Evolutionary conservation across 345 rosid genomes (phyloP).

Genomic region (Ceriops tagal): DNA sequence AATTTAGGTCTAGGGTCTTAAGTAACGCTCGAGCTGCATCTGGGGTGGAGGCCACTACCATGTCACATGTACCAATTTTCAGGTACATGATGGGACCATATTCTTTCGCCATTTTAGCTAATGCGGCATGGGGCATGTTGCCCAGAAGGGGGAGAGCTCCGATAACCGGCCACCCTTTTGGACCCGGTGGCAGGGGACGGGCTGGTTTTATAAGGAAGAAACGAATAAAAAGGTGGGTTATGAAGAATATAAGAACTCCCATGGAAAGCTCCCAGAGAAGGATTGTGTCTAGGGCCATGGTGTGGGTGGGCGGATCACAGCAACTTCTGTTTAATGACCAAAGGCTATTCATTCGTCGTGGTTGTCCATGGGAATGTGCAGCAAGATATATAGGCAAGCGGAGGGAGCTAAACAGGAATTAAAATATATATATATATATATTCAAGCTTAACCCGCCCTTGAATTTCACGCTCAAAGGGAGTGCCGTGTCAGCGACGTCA

Average conservation of each 20-base stretch:
- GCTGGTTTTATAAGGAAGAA: conserved; percentile 3
- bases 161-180: conserved; percentile 52
- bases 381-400: no score
- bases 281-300: not conserved
- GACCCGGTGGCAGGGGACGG: conserved; percentile 43
- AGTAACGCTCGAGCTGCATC: conserved; percentile 53
- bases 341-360: no score
- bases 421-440: no score
- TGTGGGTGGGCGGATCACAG: not conserved
- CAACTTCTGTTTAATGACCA: no score
- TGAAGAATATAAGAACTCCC: conserved; percentile 26
- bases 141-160: conserved; percentile 58
- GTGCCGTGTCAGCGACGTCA: no score
- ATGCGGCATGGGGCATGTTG: conserved; percentile 47
- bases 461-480: no score
- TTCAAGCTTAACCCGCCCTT: no score
- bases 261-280: conserved; percentile 13
- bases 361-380: no score
- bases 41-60: conserved; percentile 59
- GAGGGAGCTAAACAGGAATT: no score
- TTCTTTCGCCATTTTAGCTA: conserved; percentile 46
- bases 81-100: conserved; percentile 55
- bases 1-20: conserved; percentile 48
- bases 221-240: conserved; percentile 23
- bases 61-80: conserved; percentile 45